Base-by-base conservation (phyloP, 345 rosid species). In the Bretschneidera sinensis region DNA sequence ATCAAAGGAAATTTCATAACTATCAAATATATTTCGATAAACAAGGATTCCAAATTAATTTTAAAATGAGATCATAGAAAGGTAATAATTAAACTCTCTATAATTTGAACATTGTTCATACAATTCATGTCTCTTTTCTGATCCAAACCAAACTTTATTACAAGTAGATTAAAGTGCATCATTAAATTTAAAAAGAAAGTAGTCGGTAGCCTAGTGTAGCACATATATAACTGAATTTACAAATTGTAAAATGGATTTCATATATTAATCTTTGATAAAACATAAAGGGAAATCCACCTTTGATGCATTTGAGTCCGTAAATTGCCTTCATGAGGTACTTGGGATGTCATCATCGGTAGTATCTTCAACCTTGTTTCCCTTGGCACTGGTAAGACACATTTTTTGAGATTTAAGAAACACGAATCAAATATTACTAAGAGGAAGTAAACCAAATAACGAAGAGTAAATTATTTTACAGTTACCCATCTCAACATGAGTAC, bases 401-500 rank as follows among this genome's bases (percentile, higher is more conserved):
- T 92, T 97, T 92, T 75, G 58, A 69, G 60, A 70, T 18, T 45
- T 28, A 35, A 19, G 39, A n/a, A 60, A 57, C 63, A 33, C 22
- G n/a, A 18, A 39, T 23, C 43, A 22, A 20, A 21, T 17, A 52
- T 53, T 33, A 2, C 24, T 48, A 33, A 25, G 17, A 52, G 53
- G 33, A n/a, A n/a, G 71, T 53, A 15, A 43, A 9, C 31, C 28
- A 15, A n/a, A 43, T 17, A n/a, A 55, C 22, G 51, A 0, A 60
- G 10, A 19, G 9, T 5, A n/a, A 21, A 5, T 17, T 34, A 61
- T 67, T 24, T 33, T 50, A 19, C 21, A 39, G 39, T 13, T 70
- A 94, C 99, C 97, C 16, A 92, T 94, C 83, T 90, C 97, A 48
- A 88, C 68, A 76, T 94, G 96, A 23, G 97, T 94, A 68, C 91